A percentile compares a stretch with the other conserved stretches of the same genome.
Conservation (phyloP, 148 eudicot genomes). For the Rhododendron vialii region DNA sequence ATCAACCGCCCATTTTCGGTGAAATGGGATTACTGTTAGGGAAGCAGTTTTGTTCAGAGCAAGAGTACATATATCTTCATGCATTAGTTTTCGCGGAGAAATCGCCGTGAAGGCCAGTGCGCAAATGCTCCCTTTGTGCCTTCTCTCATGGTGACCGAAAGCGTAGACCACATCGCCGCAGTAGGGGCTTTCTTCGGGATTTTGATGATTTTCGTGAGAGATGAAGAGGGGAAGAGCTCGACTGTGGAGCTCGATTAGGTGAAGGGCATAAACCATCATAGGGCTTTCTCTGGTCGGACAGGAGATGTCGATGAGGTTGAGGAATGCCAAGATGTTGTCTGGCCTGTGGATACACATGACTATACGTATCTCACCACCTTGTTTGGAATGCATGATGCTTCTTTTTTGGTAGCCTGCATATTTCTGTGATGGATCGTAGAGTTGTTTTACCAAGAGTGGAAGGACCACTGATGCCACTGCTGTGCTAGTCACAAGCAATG, state of each 20-base stretch:
- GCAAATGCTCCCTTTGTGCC: conserved; percentile 15
- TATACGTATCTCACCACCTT: conserved; percentile 13
- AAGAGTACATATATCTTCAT: conserved; percentile 35
- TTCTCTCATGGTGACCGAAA: too few relatives aligned
- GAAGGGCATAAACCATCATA: too few relatives aligned
- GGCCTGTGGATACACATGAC: conserved; percentile 34
- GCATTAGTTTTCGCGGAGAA: conserved; percentile 30
- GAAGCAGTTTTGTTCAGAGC: conserved; percentile 31
- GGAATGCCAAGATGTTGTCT: conserved; percentile 24
- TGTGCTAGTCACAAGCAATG: conserved; percentile 15
- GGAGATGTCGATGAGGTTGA: conserved; percentile 19
- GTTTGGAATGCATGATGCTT: conserved; percentile 26
- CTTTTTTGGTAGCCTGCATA: conserved; percentile 33
- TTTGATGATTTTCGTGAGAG: too few relatives aligned
- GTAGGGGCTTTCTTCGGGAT: too few relatives aligned
- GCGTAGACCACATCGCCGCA: too few relatives aligned
- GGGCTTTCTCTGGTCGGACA: conserved; percentile 25
- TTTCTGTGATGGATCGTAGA: conserved; percentile 33
- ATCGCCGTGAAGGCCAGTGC: conserved; percentile 26
- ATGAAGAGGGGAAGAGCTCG: conserved; percentile 30
- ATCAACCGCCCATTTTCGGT: conserved; percentile 31
- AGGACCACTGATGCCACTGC: conserved; percentile 8
- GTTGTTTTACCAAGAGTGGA: conserved; percentile 17
- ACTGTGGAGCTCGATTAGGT: too few relatives aligned
- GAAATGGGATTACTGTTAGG: conserved; percentile 32